Conservation (phyloP, 1,139 yeast species). For the Yamadazyma diddensiae region DNA sequence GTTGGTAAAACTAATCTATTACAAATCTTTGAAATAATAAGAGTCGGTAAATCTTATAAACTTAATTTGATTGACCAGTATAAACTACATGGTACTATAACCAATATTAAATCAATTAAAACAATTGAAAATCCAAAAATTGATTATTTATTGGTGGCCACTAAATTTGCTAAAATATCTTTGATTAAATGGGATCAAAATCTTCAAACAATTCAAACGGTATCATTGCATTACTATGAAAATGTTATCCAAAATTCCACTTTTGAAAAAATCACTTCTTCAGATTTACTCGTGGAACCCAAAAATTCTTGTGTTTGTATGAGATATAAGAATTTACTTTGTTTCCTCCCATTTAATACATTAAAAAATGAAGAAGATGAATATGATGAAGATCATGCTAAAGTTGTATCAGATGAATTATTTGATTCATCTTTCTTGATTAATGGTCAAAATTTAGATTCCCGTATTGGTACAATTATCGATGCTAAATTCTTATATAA, state of each 20-base stretch:
- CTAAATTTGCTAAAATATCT: constrained; percentile 75
- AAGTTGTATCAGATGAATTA: constrained; percentile 10
- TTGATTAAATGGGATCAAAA: constrained; percentile 68
- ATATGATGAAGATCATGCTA: constrained; percentile 19
- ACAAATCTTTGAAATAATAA: constrained; percentile 58
- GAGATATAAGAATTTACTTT: constrained; percentile 67
- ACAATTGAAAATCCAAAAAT: constrained; percentile 48
- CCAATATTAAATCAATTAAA: constrained; percentile 53
- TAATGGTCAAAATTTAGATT: constrained; percentile 55
- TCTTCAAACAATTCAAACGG: constrained; percentile 55
- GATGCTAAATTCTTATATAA: constrained; percentile 69
- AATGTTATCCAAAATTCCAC: constrained; percentile 55
- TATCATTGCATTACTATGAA: constrained; percentile 86
- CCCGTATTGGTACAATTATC: constrained; percentile 55
- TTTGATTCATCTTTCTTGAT: constrained; percentile 55
- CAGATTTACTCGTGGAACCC: constrained; percentile 67
- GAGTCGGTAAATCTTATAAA: constrained; percentile 25
- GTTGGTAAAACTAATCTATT: constrained; percentile 72
- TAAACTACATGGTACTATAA: constrained; percentile 67
- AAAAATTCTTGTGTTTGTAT: constrained; percentile 58
- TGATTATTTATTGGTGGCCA: constrained; percentile 66
- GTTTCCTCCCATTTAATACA: constrained; percentile 65
- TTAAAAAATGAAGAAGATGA: constrained; percentile 42
- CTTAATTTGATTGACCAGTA: constrained; percentile 63
- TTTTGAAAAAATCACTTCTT: constrained; percentile 41